These are phyloP conservation scores for Huntiella moniliformis DNA, from an alignment of 2,329 filamentous ascomycete genomes.

Conservation along the genomic window DNA sequence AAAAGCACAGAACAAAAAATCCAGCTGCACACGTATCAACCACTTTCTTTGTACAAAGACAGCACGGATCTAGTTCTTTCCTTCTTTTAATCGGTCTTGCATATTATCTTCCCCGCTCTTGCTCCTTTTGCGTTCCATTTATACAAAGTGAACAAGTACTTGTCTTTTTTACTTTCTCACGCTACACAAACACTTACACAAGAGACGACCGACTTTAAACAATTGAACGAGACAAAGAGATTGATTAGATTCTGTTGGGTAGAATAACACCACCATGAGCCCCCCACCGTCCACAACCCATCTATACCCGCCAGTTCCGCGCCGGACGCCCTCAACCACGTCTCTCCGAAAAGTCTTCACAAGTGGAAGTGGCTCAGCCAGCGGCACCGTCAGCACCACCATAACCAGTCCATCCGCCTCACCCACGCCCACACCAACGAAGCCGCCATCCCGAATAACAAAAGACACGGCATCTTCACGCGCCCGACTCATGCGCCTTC, in stretches of 20 bases:
- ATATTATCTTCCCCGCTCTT: background rate
- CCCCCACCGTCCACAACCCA: background rate
- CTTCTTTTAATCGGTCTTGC: background rate
- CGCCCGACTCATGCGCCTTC: conserved; percentile 7
- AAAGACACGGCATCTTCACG: conserved; percentile 3
- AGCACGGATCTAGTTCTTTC: background rate
- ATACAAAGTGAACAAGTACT: background rate
- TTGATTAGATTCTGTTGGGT: no score
- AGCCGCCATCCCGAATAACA: background rate
- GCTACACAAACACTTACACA: background rate
- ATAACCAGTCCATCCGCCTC: background rate
- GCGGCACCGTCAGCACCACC: background rate
- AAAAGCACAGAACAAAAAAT: background rate
- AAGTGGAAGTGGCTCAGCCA: no score
- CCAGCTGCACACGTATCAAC: background rate
- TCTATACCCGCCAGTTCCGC: background rate
- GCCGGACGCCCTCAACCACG: background rate
- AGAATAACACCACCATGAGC: background rate
- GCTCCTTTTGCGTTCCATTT: background rate
- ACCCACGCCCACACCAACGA: background rate
- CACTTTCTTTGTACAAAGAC: background rate
- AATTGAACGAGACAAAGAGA: background rate
- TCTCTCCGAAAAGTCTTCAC: background rate
- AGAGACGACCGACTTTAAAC: background rate
- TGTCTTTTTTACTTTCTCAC: background rate